phyloP scores from a whole-genome alignment of 1,284 basidiomycete species.

The Papiliotrema fonsecae region DNA sequence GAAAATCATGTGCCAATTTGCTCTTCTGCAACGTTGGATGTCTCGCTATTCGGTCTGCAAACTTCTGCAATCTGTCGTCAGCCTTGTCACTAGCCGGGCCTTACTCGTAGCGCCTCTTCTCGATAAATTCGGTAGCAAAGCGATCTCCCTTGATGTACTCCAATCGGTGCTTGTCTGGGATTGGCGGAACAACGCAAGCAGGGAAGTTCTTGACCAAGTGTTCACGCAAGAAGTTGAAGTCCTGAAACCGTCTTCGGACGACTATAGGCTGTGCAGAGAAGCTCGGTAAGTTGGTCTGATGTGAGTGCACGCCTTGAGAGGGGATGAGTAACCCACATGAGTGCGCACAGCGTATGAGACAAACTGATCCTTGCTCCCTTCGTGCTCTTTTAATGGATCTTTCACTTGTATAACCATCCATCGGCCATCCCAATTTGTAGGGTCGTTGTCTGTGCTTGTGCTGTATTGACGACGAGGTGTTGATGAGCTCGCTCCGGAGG shows the following conservation, averaged over 20 bases:
- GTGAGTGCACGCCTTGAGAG: background rate
- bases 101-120: slow-evolving; percentile 82
- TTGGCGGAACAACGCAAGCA: slow-evolving; percentile 89
- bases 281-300: slow-evolving; percentile 42
- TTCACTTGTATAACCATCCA: slow-evolving; percentile 78
- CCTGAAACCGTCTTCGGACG: slow-evolving; percentile 88
- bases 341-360: slow-evolving; percentile 90
- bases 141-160: slow-evolving; percentile 97
- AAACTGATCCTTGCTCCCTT: slow-evolving; percentile 93
- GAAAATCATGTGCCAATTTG: slow-evolving; percentile 81
- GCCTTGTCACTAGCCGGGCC: slow-evolving; percentile 33
- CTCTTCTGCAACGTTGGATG: slow-evolving; percentile 94
- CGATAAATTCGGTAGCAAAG: slow-evolving; percentile 95
- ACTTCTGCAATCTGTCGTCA: slow-evolving; percentile 72
- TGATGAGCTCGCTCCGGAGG: background rate
- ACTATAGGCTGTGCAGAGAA: slow-evolving; percentile 54
- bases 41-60: slow-evolving; percentile 79
- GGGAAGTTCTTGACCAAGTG: slow-evolving; percentile 88
- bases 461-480: background rate
- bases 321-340: slow-evolving; percentile 58
- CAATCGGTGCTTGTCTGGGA: slow-evolving; percentile 93
- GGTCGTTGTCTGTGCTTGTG: slow-evolving; percentile 11
- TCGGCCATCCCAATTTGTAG: slow-evolving; percentile 65
- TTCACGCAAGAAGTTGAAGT: slow-evolving; percentile 91
- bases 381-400: slow-evolving; percentile 91